Conservation (phyloP, 1,139 yeast species). For the Nematodospora anomalae region DNA sequence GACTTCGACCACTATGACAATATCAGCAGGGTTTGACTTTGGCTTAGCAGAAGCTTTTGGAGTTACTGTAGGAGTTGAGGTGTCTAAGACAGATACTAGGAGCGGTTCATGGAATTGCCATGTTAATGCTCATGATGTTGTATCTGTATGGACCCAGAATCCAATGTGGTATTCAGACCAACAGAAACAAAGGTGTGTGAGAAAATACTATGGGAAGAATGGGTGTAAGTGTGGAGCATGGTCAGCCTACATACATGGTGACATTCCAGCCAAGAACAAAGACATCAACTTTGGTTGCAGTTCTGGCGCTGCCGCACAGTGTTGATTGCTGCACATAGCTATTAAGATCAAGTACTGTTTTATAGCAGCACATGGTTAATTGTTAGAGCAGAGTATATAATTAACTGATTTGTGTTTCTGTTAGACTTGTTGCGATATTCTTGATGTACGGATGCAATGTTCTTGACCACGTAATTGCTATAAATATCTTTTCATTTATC, state of each 20-base stretch:
- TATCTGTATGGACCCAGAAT: slow-evolving; percentile 1
- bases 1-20: not conserved
- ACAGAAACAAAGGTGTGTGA: slow-evolving; percentile 4
- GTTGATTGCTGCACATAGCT: too few species aligned
- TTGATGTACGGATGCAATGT: too few species aligned
- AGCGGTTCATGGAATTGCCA: not conserved
- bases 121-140: slow-evolving; percentile 1
- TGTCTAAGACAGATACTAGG: not conserved
- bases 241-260: slow-evolving; percentile 3
- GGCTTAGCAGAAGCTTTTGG: not conserved
- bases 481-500: too few species aligned
- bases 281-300: slow-evolving; percentile 1
- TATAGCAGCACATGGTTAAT: too few species aligned
- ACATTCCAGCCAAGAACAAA: slow-evolving; percentile 1
- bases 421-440: too few species aligned
- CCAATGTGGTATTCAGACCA: slow-evolving; percentile 2
- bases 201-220: slow-evolving; percentile 1
- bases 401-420: too few species aligned
- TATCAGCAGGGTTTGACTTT: slow-evolving; percentile 1
- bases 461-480: too few species aligned
- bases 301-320: slow-evolving; percentile 1
- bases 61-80: not conserved
- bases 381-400: too few species aligned
- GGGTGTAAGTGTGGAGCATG: slow-evolving; percentile 4
- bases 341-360: too few species aligned